Percentiles rank a stretch among this genome's conserved stretches.
These are phyloP conservation scores for Diplocarpon rosae DNA, from an alignment of 2,329 filamentous ascomycete species.

Conservation along the genomic window DNA sequence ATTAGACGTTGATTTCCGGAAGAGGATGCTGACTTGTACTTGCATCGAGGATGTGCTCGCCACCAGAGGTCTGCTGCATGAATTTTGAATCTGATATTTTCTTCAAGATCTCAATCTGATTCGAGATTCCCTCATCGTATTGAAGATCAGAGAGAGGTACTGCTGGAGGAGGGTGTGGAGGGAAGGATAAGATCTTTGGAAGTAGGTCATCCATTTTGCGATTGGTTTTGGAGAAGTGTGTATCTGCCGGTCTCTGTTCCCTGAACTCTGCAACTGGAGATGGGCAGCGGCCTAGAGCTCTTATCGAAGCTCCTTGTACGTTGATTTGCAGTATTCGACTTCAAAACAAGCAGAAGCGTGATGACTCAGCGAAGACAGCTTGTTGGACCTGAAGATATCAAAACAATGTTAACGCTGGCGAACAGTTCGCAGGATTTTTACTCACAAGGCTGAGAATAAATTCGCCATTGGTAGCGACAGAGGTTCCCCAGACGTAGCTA, in stretches of 20 bases:
- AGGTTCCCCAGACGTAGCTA: slow-evolving; percentile 7
- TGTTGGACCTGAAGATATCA: too few species aligned
- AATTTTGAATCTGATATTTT: slow-evolving; percentile 28
- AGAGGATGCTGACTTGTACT: slow-evolving; percentile 3
- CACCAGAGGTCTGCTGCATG: slow-evolving; percentile 25
- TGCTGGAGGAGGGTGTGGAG: slow-evolving; percentile 28
- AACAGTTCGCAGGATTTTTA: too few species aligned
- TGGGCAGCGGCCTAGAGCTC: neutral
- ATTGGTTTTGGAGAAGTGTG: neutral
- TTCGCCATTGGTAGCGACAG: slow-evolving; percentile 4
- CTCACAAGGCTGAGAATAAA: neutral
- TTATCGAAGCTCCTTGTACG: neutral
- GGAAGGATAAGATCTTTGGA: slow-evolving; percentile 30
- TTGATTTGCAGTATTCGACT: too few species aligned
- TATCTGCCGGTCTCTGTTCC: neutral
- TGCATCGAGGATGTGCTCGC: slow-evolving; percentile 30
- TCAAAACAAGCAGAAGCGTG: too few species aligned
- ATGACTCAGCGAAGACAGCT: too few species aligned
- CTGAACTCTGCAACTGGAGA: neutral
- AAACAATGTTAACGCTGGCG: too few species aligned
- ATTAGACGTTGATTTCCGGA: slow-evolving; percentile 7
- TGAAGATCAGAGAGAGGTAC: slow-evolving; percentile 28
- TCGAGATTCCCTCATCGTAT: slow-evolving; percentile 34
- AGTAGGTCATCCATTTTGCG: slow-evolving; percentile 28
- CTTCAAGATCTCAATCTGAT: slow-evolving; percentile 30